These are phyloP conservation scores for Salicornia ramosissima DNA, from an alignment of 148 eudicot genomes.

Conservation along the genomic window DNA sequence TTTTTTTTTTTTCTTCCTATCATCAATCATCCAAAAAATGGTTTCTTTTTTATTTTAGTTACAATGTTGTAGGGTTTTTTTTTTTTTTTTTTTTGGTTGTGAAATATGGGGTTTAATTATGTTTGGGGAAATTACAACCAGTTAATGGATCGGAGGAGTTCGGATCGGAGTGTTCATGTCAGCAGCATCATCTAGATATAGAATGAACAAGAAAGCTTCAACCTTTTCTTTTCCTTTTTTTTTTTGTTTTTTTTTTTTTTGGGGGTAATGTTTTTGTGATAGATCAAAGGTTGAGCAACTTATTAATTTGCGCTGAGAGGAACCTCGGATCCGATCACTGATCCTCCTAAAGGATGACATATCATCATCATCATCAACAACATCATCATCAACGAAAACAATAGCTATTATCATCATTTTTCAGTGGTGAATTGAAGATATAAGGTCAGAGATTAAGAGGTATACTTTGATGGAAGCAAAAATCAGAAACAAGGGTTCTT, in stretches of 20 bases:
- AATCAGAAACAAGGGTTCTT: constrained; percentile 3
- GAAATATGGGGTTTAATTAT: background rate
- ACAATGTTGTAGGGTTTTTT: background rate
- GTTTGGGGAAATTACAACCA: background rate
- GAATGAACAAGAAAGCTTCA: no score
- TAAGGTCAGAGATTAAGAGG: background rate
- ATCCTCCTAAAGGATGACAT: background rate
- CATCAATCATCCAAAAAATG: constrained; percentile 8
- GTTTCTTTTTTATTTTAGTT: background rate
- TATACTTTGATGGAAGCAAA: constrained; percentile 11
- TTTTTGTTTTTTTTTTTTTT: no score
- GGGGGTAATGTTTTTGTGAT: no score
- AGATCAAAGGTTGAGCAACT: no score
- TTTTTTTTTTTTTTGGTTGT: background rate
- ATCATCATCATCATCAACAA: background rate
- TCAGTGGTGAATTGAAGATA: no score
- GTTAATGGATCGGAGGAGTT: constrained; percentile 13
- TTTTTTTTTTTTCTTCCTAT: background rate
- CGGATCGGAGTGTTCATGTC: constrained; percentile 81
- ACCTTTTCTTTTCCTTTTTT: no score
- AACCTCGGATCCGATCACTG: constrained; percentile 72
- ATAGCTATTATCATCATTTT: no score
- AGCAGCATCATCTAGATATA: constrained; percentile 48
- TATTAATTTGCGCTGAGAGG: constrained; percentile 80
- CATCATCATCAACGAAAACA: background rate